Percentiles rank a stretch among this genome's conserved stretches.
Evolutionary conservation across 768 basidiomycete genomes (phyloP).

Genomic region (Wakefieldia striispora): DNA sequence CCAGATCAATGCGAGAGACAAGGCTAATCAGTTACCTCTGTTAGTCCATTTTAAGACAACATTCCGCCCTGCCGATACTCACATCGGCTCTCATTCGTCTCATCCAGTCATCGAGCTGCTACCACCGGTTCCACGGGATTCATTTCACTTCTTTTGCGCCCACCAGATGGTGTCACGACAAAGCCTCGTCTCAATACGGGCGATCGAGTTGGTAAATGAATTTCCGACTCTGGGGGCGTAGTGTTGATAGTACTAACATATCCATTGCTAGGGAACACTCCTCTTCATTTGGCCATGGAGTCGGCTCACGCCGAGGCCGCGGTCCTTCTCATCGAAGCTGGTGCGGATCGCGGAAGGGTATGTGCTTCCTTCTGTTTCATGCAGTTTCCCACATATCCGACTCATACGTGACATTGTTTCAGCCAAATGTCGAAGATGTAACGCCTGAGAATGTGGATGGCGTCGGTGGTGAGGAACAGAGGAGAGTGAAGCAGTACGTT

Average conservation of each 20-base stretch:
- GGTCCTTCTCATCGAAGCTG: slow-evolving; percentile 88
- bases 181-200: slow-evolving; percentile 86
- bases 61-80: slow-evolving; percentile 3
- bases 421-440: slow-evolving; percentile 84
- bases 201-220: slow-evolving; percentile 66
- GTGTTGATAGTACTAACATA: background rate
- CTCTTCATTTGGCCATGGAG: slow-evolving; percentile 96
- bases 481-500: slow-evolving; percentile 72
- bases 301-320: slow-evolving; percentile 92
- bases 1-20: slow-evolving; percentile 93
- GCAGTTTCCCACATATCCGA: background rate
- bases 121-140: slow-evolving; percentile 94
- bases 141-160: slow-evolving; percentile 79
- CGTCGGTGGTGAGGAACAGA: slow-evolving; percentile 87
- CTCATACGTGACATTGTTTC: background rate
- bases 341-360: slow-evolving; percentile 88
- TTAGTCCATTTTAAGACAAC: slow-evolving; percentile 28
- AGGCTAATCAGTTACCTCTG: slow-evolving; percentile 90
- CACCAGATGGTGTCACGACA: slow-evolving; percentile 59
- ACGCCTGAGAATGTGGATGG: slow-evolving; percentile 89
- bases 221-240: background rate
- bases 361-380: slow-evolving; percentile 28
- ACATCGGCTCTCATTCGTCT: too few species aligned
- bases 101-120: slow-evolving; percentile 84
- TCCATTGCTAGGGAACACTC: slow-evolving; percentile 75